A percentile compares a stretch with the other conserved stretches of the same genome.
Evolutionary conservation across 2,329 filamentous ascomycete species (phyloP).

Genomic region (Hymenoscyphus infarciens): DNA sequence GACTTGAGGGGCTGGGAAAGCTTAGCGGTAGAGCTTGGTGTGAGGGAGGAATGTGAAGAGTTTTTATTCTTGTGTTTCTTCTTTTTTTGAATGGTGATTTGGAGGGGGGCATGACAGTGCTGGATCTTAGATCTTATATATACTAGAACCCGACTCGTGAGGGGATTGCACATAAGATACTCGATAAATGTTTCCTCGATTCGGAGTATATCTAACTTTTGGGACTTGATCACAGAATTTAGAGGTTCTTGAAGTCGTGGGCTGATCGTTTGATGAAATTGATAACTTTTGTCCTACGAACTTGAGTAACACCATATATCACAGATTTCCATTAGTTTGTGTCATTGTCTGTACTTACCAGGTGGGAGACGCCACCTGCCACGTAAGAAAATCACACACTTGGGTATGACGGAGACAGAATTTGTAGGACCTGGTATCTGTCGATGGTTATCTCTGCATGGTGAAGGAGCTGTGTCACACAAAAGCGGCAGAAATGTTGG

Average conservation of each 20-base stretch:
- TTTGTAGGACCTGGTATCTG: too few relatives aligned
- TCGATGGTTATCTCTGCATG: too few relatives aligned
- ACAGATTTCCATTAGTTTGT: background rate
- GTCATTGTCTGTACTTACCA: too few relatives aligned
- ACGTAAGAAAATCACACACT: background rate
- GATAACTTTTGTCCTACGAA: background rate
- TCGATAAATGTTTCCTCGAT: background rate
- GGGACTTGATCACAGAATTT: too few relatives aligned
- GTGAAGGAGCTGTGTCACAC: too few relatives aligned
- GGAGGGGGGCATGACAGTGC: background rate
- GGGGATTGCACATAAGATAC: background rate
- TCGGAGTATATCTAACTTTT: background rate
- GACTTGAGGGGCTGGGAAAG: background rate
- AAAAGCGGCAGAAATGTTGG: too few relatives aligned
- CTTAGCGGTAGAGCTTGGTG: background rate
- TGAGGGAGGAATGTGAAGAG: background rate
- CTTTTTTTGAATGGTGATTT: background rate
- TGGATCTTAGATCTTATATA: background rate
- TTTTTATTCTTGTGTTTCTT: background rate
- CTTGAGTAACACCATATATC: background rate
- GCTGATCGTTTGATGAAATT: background rate
- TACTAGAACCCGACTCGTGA: background rate
- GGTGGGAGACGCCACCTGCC: background rate
- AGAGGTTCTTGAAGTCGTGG: too few relatives aligned
- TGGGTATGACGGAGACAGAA: background rate